phyloP scores from a whole-genome alignment of 2,329 filamentous ascomycete genomes.

The Plenodomus biglobosus region DNA sequence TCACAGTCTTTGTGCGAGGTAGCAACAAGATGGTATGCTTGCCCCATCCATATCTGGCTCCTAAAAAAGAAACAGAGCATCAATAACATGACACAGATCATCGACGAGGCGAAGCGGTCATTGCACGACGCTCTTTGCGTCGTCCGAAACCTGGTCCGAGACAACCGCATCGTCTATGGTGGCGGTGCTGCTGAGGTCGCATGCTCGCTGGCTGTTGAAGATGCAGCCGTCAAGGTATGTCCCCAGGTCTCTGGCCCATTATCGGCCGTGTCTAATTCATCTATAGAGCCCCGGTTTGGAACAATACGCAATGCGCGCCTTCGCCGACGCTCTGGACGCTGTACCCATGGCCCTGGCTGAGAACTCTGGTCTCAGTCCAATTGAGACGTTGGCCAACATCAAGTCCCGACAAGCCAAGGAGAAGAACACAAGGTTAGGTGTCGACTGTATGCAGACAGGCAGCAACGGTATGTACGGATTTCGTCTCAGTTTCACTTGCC shows the following conservation, averaged over 20 bases:
- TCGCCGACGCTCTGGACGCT: conserved; percentile 89
- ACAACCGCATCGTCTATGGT: conserved; percentile 97
- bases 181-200: conserved; percentile 96
- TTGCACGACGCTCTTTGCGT: conserved; percentile 97
- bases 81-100: conserved; percentile 64
- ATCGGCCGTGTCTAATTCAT: neutral
- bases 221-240: conserved; percentile 77
- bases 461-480: conserved; percentile 66
- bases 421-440: conserved; percentile 75
- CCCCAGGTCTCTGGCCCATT: neutral
- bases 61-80: neutral
- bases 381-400: conserved; percentile 89
- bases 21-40: conserved; percentile 99
- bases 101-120: conserved; percentile 97
- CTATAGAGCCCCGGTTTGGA: conserved; percentile 83
- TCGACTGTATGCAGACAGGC: conserved; percentile 96
- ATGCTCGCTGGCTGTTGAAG: conserved; percentile 93
- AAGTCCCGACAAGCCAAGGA: conserved; percentile 97
- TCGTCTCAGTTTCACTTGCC: neutral
- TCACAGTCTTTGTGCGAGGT: conserved; percentile 93
- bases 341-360: conserved; percentile 95
- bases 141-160: conserved; percentile 90
- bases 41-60: neutral
- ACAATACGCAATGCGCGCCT: conserved; percentile 98
- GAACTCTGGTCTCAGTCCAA: conserved; percentile 94